Evolutionary conservation across 768 basidiomycete species (phyloP).

Genomic region (Nidula microcarpa): DNA sequence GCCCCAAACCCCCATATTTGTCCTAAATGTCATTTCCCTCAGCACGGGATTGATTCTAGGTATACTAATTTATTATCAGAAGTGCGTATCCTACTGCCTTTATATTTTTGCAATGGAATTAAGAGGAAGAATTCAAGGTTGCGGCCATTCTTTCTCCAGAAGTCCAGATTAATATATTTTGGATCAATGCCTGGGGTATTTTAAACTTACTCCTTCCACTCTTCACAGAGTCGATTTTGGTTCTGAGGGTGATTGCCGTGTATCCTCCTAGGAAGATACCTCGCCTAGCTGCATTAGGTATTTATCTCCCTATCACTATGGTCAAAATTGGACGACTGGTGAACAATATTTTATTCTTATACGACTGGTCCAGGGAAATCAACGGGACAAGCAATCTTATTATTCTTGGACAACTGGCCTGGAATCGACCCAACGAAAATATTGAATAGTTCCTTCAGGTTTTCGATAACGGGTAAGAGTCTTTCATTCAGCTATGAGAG

Average conservation of each 20-base stretch:
- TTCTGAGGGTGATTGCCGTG: neutral
- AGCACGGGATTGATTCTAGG: slow-evolving; percentile 6
- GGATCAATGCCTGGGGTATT: neutral
- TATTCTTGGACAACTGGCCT: slow-evolving; percentile 2
- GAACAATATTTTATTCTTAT: neutral
- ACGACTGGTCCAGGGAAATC: neutral
- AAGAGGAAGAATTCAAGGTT: neutral
- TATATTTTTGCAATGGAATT: neutral
- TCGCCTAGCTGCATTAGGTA: neutral
- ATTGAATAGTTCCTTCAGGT: slow-evolving; percentile 3
- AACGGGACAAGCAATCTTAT: slow-evolving; percentile 3
- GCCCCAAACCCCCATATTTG: slow-evolving; percentile 16
- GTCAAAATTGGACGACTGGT: neutral
- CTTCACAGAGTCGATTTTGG: neutral
- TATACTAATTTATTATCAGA: neutral
- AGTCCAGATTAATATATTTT: neutral
- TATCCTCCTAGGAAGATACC: neutral
- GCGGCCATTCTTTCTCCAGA: neutral
- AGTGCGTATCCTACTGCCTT: neutral
- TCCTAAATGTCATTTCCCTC: slow-evolving; percentile 16
- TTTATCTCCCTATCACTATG: neutral
- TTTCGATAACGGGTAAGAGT: slow-evolving; percentile 4
- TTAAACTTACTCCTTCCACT: neutral
- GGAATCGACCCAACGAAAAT: slow-evolving; percentile 2
- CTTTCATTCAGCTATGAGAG: neutral